Evolutionary conservation across 1,284 basidiomycete genomes (phyloP), one percentile per base, ranked within the genome.

Genomic region (Coniophora puteana): DNA sequence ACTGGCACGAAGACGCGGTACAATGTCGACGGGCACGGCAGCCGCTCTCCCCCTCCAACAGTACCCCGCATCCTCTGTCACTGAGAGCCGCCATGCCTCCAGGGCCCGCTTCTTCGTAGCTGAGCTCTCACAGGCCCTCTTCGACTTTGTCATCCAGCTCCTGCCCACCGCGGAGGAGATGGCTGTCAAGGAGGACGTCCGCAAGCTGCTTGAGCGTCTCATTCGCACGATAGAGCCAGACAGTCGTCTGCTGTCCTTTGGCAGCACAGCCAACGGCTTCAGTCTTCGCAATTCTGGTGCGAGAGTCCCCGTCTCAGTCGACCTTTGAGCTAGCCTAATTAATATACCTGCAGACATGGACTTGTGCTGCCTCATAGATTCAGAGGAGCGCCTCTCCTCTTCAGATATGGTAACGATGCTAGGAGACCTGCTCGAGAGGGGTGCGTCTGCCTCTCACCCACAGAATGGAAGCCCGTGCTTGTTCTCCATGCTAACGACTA

Each of bases 211-310:
- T 43, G 93, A 98, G 72, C 80, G 89, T 50, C 80, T 98, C 63
- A 95, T 96, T 62, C 82, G 89, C 61, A 92, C 89, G 42, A 91
- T 99, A 64, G 90, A 94, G 64, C 93, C 93, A 30, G 82, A 92
- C 51, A 90, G 90, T 51, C 83, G 90, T 48, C 71, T 99, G 53
- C 69, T 96, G 52, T 93, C 92, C 37, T 99, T 99, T 62, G 95
- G 95, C 27, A 92, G 88, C 63, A 96, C 90, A 51, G 94, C 86
- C 36, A 97, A 92, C 63, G 93, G 86, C 57, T 95, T 93, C 68
- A 93, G 91, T 56, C 77, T 97, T 55, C 76, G 90, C 51, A 95
- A 97, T 68, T 97, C 92, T 47, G 93, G 93, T 90, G 50, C n/a
- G n/a, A 57, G 82, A 66, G 23, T 28, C 30, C n/a, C n/a, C n/a